Conservation (phyloP, 2,329 filamentous ascomycete species). For the Dryadomyces quercivorus region DNA sequence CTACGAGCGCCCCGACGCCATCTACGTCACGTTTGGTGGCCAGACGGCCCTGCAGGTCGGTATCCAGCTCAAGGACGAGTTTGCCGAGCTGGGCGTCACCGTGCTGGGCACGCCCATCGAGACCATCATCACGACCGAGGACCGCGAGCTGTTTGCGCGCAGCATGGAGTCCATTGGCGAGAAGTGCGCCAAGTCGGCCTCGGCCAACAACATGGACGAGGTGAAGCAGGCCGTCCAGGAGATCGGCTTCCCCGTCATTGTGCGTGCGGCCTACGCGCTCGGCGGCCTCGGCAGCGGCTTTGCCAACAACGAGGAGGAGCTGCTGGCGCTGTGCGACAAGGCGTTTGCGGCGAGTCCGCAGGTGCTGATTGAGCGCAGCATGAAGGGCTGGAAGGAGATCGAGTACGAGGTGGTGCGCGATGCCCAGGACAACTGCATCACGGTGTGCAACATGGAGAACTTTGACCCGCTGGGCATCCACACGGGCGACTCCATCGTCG, state of each 20-base stretch:
- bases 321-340: conserved; percentile 82
- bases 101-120: conserved; percentile 94
- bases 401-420: conserved; percentile 98
- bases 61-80: conserved; percentile 95
- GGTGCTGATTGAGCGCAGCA: conserved; percentile 91
- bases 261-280: conserved; percentile 89
- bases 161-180: conserved; percentile 98
- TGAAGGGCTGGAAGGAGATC: conserved; percentile 99
- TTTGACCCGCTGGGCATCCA: conserved; percentile 97
- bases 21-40: conserved; percentile 95
- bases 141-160: conserved; percentile 90
- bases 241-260: conserved; percentile 94
- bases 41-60: conserved; percentile 95
- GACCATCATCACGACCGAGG: conserved; percentile 96
- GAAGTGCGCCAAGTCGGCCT: conserved; percentile 95
- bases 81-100: conserved; percentile 81
- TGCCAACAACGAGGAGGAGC: conserved; percentile 72
- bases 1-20: conserved; percentile 87
- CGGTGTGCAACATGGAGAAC: conserved; percentile 99
- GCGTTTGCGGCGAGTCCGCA: conserved; percentile 92
- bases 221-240: conserved; percentile 77
- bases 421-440: conserved; percentile 94
- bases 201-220: conserved; percentile 78
- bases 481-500: conserved; percentile 95
- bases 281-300: conserved; percentile 94